Conservation (phyloP, 306 rosid genomes). For the Canavalia gladiata region DNA sequence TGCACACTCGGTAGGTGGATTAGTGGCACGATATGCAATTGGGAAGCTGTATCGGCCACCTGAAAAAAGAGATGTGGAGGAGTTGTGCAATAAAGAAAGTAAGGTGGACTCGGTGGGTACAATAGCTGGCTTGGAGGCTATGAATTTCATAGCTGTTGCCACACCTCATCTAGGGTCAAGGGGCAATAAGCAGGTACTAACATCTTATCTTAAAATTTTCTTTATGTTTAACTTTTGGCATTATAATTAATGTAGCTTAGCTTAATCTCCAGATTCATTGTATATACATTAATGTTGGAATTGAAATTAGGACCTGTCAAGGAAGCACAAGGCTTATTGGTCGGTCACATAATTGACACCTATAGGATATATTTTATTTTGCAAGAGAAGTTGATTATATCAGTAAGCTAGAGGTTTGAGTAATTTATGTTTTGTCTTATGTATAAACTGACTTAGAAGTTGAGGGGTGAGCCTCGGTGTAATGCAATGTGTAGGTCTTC, state of each 20-base stretch:
- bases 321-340: neutral
- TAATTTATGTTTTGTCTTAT: neutral
- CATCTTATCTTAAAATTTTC: conserved; percentile 36
- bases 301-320: neutral
- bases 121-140: conserved; percentile 84
- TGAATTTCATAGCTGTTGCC: conserved; percentile 91
- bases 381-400: neutral
- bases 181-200: conserved; percentile 90
- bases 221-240: conserved; percentile 14
- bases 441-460: neutral
- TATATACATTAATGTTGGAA: neutral
- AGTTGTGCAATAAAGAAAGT: conserved; percentile 50
- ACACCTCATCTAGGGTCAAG: conserved; percentile 99
- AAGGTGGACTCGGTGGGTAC: conserved; percentile 62
- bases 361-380: neutral
- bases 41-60: conserved; percentile 81
- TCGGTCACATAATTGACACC: neutral
- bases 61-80: conserved; percentile 50
- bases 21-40: conserved; percentile 92
- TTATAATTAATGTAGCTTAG: neutral
- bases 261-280: conserved; percentile 9
- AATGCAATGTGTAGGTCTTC: neutral
- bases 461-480: neutral
- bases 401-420: neutral
- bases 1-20: conserved; percentile 97